Evolutionary conservation across 139 green algal species (phyloP).

Genomic region (Gonium pectorale): DNA sequence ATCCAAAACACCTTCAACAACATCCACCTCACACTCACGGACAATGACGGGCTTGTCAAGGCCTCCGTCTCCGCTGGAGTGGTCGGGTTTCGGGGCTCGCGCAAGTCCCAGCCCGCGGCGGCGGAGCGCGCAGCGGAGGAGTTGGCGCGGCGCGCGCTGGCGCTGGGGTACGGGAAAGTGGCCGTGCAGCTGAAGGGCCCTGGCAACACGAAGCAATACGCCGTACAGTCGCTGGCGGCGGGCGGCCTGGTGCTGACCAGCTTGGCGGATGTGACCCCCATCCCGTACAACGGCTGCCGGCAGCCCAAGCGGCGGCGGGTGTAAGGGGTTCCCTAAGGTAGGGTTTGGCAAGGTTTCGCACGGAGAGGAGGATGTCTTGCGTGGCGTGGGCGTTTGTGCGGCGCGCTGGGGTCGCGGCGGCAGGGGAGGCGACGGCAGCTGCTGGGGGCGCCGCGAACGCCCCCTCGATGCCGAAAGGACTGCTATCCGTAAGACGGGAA

Average conservation of each 20-base stretch:
- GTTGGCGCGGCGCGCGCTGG: conserved; percentile 59
- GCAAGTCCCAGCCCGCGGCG: conserved; percentile 58
- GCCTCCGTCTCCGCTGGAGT: conserved; percentile 50
- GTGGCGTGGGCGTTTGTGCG: no score
- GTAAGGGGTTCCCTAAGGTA: conserved; percentile 7
- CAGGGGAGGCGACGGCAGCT: neutral
- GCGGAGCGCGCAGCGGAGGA: conserved; percentile 66
- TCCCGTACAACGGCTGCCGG: conserved; percentile 73
- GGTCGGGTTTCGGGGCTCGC: conserved; percentile 59
- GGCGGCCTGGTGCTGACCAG: conserved; percentile 59
- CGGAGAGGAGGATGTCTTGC: neutral
- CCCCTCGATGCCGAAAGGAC: no score
- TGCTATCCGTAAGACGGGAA: no score
- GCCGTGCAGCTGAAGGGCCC: conserved; percentile 63
- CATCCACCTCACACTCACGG: conserved; percentile 62
- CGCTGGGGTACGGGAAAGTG: conserved; percentile 58
- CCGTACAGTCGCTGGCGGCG: conserved; percentile 56
- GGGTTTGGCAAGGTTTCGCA: no score
- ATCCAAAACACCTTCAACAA: conserved; percentile 73
- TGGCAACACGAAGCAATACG: conserved; percentile 68
- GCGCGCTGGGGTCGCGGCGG: no score
- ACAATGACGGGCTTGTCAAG: conserved; percentile 52
- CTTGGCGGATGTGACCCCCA: conserved; percentile 68
- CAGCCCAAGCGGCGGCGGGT: conserved; percentile 61
- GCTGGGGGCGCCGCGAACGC: neutral